Conservation (phyloP, 495 filamentous ascomycete genomes). For the Daldinia caldariorum region DNA sequence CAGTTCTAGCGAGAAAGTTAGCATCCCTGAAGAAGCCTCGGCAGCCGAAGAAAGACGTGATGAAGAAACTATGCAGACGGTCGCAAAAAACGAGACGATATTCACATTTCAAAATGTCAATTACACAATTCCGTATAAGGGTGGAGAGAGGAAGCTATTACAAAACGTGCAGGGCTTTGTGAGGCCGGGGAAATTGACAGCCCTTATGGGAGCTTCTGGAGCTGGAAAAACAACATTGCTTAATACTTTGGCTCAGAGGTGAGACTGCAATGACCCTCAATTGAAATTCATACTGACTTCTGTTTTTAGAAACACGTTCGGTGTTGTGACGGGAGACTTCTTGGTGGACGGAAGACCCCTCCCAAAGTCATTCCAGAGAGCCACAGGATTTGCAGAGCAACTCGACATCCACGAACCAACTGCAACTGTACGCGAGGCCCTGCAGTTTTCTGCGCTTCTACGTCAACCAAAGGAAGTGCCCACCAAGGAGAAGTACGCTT, state of each 20-base stretch:
- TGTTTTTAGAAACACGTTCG: constrained; percentile 31
- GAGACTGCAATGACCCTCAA: constrained; percentile 65
- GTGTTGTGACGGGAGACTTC: constrained; percentile 65
- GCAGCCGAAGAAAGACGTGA: constrained; percentile 18
- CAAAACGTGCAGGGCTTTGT: constrained; percentile 75
- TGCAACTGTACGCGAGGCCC: constrained; percentile 76
- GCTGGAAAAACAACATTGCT: constrained; percentile 61
- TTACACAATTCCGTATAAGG: constrained; percentile 73
- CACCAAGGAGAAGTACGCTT: constrained; percentile 71
- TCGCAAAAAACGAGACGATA: constrained; percentile 51
- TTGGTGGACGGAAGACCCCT: constrained; percentile 72
- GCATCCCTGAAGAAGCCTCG: constrained; percentile 8
- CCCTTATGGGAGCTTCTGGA: constrained; percentile 62
- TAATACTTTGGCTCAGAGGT: constrained; percentile 74
- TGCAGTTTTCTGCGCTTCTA: constrained; percentile 75
- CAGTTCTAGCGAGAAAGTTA: constrained; percentile 22
- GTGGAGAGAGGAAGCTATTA: constrained; percentile 66
- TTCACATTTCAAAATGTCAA: constrained; percentile 77
- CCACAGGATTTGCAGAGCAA: constrained; percentile 90
- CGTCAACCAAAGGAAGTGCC: constrained; percentile 72
- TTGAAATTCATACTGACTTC: constrained; percentile 40
- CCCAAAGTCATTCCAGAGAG: constrained; percentile 77
- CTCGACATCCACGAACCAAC: constrained; percentile 84
- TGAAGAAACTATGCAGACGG: constrained; percentile 24
- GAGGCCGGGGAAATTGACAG: constrained; percentile 72